These are phyloP conservation scores for Globisporangium alternatum DNA, from an alignment of 352 stramenopile genomes.

Conservation along the genomic window DNA sequence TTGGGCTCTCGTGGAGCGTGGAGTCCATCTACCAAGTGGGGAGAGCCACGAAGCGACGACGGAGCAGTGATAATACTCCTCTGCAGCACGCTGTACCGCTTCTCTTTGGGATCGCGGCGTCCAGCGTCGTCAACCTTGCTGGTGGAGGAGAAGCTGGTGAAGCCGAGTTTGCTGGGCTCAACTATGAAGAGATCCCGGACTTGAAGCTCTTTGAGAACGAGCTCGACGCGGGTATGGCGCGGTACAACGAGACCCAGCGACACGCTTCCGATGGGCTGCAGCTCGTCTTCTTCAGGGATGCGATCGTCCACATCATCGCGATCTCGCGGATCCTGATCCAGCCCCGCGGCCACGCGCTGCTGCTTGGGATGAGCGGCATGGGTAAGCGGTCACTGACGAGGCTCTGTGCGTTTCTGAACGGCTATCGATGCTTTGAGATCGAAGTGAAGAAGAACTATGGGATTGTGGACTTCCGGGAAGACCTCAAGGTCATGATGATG, in stretches of 20 bases:
- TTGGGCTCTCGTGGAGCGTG: conserved; percentile 64
- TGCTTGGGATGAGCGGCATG: conserved; percentile 86
- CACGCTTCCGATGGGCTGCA: conserved; percentile 22
- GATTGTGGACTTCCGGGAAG: conserved; percentile 84
- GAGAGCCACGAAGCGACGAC: background rate
- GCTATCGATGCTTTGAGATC: conserved; percentile 75
- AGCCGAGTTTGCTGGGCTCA: background rate
- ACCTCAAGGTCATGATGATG: conserved; percentile 73
- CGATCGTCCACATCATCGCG: conserved; percentile 80
- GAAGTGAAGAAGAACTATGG: conserved; percentile 86
- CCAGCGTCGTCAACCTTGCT: background rate
- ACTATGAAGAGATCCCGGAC: conserved; percentile 26
- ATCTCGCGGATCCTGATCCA: conserved; percentile 85
- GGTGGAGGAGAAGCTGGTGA: background rate
- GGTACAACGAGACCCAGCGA: background rate
- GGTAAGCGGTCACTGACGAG: conserved; percentile 81
- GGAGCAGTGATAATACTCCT: background rate
- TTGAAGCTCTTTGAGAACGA: conserved; percentile 55
- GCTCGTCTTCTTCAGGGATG: conserved; percentile 83
- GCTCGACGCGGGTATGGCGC: conserved; percentile 41
- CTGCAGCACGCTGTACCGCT: conserved; percentile 1
- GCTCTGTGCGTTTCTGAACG: conserved; percentile 73
- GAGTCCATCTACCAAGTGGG: conserved; percentile 33
- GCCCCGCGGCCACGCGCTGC: conserved; percentile 78
- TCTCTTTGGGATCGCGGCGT: conserved; percentile 8